These are phyloP conservation scores for Chaetomium sp. DNA, from an alignment of 2,329 filamentous ascomycete species.

Conservation along the genomic window DNA sequence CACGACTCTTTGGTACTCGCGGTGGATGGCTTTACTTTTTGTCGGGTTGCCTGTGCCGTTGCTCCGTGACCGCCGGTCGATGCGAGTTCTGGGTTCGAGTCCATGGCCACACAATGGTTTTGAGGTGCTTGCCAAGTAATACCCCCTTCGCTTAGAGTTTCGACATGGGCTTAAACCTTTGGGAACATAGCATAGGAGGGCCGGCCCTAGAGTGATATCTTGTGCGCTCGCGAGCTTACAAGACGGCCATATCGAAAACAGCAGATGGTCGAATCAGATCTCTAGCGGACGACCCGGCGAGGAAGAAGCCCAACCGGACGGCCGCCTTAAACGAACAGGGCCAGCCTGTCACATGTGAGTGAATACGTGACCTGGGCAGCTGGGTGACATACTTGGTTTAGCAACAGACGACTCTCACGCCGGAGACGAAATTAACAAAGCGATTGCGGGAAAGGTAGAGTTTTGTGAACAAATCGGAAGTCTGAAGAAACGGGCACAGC, in stretches of 20 bases:
- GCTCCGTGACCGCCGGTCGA: neutral
- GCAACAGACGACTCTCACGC: neutral
- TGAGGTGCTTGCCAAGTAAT: neutral
- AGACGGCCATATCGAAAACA: neutral
- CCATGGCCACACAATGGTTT: neutral
- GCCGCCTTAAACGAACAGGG: neutral
- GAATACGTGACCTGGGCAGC: neutral
- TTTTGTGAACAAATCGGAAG: neutral
- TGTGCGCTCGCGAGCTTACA: neutral
- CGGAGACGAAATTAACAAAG: neutral
- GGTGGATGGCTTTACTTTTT: conserved; percentile 37
- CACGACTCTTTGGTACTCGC: conserved; percentile 30
- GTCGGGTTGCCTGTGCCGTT: neutral
- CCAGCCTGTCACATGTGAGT: neutral
- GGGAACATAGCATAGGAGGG: neutral
- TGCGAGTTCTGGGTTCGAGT: neutral
- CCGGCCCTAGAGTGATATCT: neutral
- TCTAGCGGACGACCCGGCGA: neutral
- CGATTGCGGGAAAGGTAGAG: neutral
- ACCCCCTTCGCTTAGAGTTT: neutral
- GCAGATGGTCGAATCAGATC: neutral
- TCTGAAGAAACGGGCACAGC: neutral
- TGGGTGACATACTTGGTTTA: neutral
- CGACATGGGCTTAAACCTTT: neutral
- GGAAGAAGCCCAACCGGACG: neutral